These are phyloP conservation scores for Kazachstania taianensis DNA, from an alignment of 805 yeast species.

Conservation along the genomic window DNA sequence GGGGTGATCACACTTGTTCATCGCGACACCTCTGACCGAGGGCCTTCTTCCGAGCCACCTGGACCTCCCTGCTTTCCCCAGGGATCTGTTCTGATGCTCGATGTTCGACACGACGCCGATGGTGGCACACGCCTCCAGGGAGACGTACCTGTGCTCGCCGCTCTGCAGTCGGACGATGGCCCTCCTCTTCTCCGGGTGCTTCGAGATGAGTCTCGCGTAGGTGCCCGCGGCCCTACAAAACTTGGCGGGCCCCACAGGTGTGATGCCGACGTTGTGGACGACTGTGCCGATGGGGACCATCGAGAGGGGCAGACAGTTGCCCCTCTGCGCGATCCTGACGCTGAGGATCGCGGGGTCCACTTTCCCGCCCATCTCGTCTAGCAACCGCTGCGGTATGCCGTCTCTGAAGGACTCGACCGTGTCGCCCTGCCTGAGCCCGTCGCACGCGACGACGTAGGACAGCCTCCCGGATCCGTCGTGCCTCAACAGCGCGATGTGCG, in stretches of 20 bases:
- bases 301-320: slow-evolving; percentile 85
- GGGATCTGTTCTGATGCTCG: slow-evolving; percentile 77
- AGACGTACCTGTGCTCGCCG: slow-evolving; percentile 89
- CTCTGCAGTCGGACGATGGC: slow-evolving; percentile 77
- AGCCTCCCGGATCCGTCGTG: slow-evolving; percentile 50
- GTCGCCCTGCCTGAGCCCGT: slow-evolving; percentile 90
- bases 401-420: slow-evolving; percentile 75
- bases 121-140: slow-evolving; percentile 83
- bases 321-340: slow-evolving; percentile 79
- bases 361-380: slow-evolving; percentile 80
- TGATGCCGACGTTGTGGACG: slow-evolving; percentile 77
- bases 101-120: slow-evolving; percentile 87
- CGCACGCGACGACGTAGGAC: slow-evolving; percentile 81
- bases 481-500: slow-evolving; percentile 81
- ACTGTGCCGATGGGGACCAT: slow-evolving; percentile 95
- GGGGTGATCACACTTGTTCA: slow-evolving; percentile 96
- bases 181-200: slow-evolving; percentile 54
- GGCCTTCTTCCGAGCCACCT: slow-evolving; percentile 93
- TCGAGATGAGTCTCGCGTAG: slow-evolving; percentile 78
- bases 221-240: slow-evolving; percentile 93
- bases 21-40: slow-evolving; percentile 93
- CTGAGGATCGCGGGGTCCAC: slow-evolving; percentile 86
- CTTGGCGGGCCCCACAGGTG: slow-evolving; percentile 69
- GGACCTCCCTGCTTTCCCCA: slow-evolving; percentile 95
- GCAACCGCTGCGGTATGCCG: slow-evolving; percentile 71